phyloP scores from a whole-genome alignment of 495 filamentous ascomycete genomes.

The Penicillium cataractarum region DNA sequence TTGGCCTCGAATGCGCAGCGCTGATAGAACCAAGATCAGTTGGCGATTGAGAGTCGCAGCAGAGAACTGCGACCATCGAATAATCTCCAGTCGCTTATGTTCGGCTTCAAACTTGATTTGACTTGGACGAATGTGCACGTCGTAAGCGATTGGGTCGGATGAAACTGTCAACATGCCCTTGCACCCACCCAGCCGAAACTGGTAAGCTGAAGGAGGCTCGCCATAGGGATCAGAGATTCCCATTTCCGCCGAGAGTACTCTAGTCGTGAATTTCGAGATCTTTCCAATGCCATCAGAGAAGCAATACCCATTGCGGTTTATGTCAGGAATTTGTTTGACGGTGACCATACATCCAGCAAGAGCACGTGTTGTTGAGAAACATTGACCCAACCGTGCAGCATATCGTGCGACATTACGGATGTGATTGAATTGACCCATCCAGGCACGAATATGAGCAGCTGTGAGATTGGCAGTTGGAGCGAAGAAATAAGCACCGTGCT shows the following conservation, averaged over 20 bases:
- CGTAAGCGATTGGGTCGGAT: constrained; percentile 57
- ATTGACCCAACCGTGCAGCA: constrained; percentile 86
- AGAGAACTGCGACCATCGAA: constrained; percentile 74
- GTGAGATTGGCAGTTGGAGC: constrained; percentile 61
- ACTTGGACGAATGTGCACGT: constrained; percentile 77
- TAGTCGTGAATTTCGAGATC: constrained; percentile 77
- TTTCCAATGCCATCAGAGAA: constrained; percentile 96
- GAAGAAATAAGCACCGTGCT: constrained; percentile 92
- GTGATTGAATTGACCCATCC: constrained; percentile 86
- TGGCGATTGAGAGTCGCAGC: constrained; percentile 84
- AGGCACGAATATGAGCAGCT: constrained; percentile 75
- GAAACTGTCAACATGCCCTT: constrained; percentile 85
- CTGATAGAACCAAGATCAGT: constrained; percentile 80
- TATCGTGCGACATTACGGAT: constrained; percentile 83
- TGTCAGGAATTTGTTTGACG: constrained; percentile 59
- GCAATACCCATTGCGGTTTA: constrained; percentile 63
- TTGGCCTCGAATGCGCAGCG: constrained; percentile 69
- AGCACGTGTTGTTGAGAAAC: constrained; percentile 88
- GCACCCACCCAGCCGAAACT: constrained; percentile 88
- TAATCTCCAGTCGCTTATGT: constrained; percentile 78
- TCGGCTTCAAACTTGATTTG: constrained; percentile 84
- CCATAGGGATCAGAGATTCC: constrained; percentile 49
- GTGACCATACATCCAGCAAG: constrained; percentile 50
- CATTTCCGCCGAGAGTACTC: constrained; percentile 67
- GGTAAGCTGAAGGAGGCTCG: constrained; percentile 75